Conservation (phyloP, 2,329 filamentous ascomycete species). For the Aurifilum marmelostoma region DNA sequence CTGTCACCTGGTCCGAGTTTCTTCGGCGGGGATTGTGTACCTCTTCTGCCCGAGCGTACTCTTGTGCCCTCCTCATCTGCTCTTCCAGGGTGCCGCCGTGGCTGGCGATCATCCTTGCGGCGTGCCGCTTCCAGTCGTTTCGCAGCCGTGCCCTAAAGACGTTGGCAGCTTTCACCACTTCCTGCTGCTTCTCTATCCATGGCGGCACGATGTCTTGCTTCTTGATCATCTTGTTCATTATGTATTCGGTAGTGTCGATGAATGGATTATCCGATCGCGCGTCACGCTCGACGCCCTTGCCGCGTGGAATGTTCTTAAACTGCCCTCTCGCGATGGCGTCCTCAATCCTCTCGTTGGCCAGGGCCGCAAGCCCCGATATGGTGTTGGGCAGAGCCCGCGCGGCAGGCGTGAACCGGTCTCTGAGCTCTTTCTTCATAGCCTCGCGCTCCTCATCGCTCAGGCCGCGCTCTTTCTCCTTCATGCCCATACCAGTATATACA, state of each 20-base stretch:
- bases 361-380: conserved; percentile 74
- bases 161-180: conserved; percentile 70
- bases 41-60: conserved; percentile 76
- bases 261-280: conserved; percentile 83
- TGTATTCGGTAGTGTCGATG: conserved; percentile 94
- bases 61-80: conserved; percentile 72
- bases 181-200: conserved; percentile 99
- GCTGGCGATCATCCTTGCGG: conserved; percentile 76
- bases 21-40: conserved; percentile 60
- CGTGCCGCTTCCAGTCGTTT: conserved; percentile 83
- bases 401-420: conserved; percentile 76
- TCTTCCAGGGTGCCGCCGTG: conserved; percentile 73
- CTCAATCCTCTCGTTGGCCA: conserved; percentile 90
- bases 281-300: conserved; percentile 80
- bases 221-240: conserved; percentile 98
- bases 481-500: conserved; percentile 54
- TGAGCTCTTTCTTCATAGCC: conserved; percentile 71
- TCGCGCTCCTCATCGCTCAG: conserved; percentile 74
- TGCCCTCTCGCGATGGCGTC: conserved; percentile 90
- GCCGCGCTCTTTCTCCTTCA: conserved; percentile 53
- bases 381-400: conserved; percentile 75
- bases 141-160: conserved; percentile 76
- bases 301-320: conserved; percentile 81
- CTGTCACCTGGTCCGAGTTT: conserved; percentile 50
- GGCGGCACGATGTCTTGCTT: conserved; percentile 93